A percentile compares a stretch with the other conserved stretches of the same genome.
Conservation (phyloP, 176 grass and related monocot species). For the Carex cristatella region DNA sequence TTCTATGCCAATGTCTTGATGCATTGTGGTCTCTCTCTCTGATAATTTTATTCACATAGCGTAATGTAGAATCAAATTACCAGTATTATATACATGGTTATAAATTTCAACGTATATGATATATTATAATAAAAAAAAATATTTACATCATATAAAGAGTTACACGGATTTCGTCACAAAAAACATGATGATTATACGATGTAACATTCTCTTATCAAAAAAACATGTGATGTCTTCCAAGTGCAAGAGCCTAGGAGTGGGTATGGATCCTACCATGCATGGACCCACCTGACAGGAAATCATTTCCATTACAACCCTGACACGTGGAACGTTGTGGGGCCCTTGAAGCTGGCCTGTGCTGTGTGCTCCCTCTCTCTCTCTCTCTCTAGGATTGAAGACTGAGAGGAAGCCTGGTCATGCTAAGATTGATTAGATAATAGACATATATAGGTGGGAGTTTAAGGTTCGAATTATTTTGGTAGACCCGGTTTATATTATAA, state of each 20-base stretch:
- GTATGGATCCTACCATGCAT: not conserved
- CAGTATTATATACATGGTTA: not conserved
- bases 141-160: not conserved
- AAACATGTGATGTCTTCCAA: slow-evolving; percentile 7
- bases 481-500: not conserved
- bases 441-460: not conserved
- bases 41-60: not conserved
- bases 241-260: not conserved
- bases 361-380: not conserved
- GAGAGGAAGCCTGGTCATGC: not conserved
- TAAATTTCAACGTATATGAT: not conserved
- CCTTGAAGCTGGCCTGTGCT: not conserved
- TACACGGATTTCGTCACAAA: not conserved
- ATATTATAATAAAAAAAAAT: no score
- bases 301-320: not conserved
- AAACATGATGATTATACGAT: not conserved
- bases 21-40: not conserved
- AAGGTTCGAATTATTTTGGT: not conserved
- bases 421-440: not conserved
- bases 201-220: not conserved
- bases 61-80: not conserved
- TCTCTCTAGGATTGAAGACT: not conserved
- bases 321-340: not conserved
- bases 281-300: slow-evolving; percentile 2
- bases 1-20: not conserved